Evolutionary conservation across 306 rosid species (phyloP), one percentile per base, ranked within the genome.

Genomic region (Fragaria ananassa): DNA sequence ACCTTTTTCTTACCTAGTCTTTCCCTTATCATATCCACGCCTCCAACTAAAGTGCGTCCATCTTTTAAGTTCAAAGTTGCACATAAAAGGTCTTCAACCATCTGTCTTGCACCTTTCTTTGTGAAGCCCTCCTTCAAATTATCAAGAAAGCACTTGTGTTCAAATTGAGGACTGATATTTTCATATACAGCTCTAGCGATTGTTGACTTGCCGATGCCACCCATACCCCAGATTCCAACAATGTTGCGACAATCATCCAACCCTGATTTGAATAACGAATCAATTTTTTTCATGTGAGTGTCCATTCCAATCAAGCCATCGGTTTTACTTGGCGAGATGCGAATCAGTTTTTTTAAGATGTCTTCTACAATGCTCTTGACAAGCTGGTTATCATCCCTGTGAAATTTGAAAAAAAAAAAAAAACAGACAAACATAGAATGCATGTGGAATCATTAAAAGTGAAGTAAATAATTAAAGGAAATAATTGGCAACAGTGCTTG

Each of bases 191-290:
- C 62, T 9, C 10, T 1, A 0, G 76, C 71, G 2, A 77, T 58
- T 4, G 76, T 78, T 5, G 76, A 27, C 31, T 78, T 70, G 2
- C 81, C 81, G 0, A 78, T 34, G 7, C 81, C 76, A 1, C 83
- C 75, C 83, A 80, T 80, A 17, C 83, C 83, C 65, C 78, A 73
- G 6, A 79, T 79, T 19, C 83, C 78, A 67, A 74, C 53, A 21
- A 74, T 29, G 29, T 27, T 39, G 2, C 68, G 70, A 25, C n/a
- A 25, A 46, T 79, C 70, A 51, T 67, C 64, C 58, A 34, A 4
- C 35, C 6, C 64, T 2, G 0, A 0, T 1, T 54, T 0, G 0
- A 57, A 15, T 15, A 67, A 46, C 44, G 17, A 25, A 10, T 68
- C 61, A 1, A 74, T 19, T 67, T 45, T 10, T 11, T 57, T 18